phyloP scores from a whole-genome alignment of 768 basidiomycete genomes.

The Omphalotus guepiniiformis region DNA sequence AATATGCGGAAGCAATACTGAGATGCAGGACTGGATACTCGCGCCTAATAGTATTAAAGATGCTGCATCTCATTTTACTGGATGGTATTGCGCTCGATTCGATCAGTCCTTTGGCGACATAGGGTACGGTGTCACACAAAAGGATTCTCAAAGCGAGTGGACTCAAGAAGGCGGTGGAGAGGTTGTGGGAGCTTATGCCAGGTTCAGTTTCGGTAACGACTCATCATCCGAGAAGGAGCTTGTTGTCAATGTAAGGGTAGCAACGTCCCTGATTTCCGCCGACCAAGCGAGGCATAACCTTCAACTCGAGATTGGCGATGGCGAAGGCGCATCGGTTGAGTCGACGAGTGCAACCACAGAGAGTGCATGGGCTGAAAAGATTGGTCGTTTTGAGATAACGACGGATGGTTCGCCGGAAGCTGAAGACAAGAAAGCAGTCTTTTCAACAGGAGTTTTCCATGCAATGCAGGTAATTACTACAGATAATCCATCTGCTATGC shows the following conservation, averaged over 20 bases:
- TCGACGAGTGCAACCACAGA: conserved; percentile 46
- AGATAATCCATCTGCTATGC: background rate
- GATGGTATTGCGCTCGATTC: conserved; percentile 62
- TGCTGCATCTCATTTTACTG: conserved; percentile 38
- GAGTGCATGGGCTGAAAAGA: conserved; percentile 52
- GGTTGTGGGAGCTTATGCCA: conserved; percentile 47
- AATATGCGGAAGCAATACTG: conserved; percentile 61
- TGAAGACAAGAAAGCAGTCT: conserved; percentile 40
- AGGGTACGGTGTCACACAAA: conserved; percentile 46
- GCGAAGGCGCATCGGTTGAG: conserved; percentile 35
- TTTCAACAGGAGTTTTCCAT: conserved; percentile 64
- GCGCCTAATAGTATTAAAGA: conserved; percentile 44
- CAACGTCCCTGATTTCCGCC: conserved; percentile 71
- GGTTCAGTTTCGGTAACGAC: conserved; percentile 28
- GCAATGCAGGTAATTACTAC: conserved; percentile 47
- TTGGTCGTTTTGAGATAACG: conserved; percentile 43
- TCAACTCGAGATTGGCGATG: conserved; percentile 43
- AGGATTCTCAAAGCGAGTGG: conserved; percentile 27
- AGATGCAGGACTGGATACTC: conserved; percentile 70
- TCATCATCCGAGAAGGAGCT: conserved; percentile 16
- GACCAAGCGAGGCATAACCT: conserved; percentile 58
- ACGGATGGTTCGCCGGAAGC: conserved; percentile 35
- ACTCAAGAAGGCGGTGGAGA: conserved; percentile 33
- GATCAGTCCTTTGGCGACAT: conserved; percentile 32
- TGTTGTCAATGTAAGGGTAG: conserved; percentile 52